Evolutionary conservation across 1,284 basidiomycete genomes (phyloP), one percentile per base, ranked within the genome.

Genomic region (Puccinia horiana): DNA sequence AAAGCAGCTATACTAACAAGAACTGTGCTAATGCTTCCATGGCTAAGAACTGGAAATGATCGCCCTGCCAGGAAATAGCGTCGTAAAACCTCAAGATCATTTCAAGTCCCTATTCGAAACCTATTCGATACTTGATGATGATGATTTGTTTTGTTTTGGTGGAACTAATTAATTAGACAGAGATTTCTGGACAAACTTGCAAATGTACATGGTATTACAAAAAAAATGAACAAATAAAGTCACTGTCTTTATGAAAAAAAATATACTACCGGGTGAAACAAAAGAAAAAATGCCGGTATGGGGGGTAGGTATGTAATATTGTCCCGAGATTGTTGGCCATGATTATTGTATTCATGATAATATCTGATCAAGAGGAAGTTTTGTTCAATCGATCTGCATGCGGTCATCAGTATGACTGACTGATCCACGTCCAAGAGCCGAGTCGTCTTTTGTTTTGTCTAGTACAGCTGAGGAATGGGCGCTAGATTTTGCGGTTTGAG

Each of bases 331-430:
- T n/a, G n/a, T n/a, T n/a, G n/a, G n/a, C n/a, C n/a, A 29, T 29
- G 56, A 63, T 14, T 14, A 16, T 35, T 32, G 3, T 18, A 63
- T 35, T 32, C 32, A 35, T 37, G 61, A 20, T n/a, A 35, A 26
- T 14, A 18, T n/a, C 2, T 42, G 35, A 23, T 8, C 20, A 23
- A n/a, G 63, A 23, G 20, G 20, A 40, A 16, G 52, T 23, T 54
- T 6, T 40, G 52, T 23, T 75, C 54, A 75, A 35, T 58, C 73
- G 14, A 32, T 56, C n/a, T 75, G 73, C 73, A 75, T 75, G n/a
- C 54, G 73, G 32, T 75, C 73, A 18, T 75, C 49, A 26, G 12
- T 29, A 40, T 58, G 37, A 40, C 16, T 56, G n/a, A 6, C 73
- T 16, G 32, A 58, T 37, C 26, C n/a, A 35, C 37, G 73, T 16